Base-by-base conservation (phyloP, 106 monocot species). In the Cymbidium sinense region DNA sequence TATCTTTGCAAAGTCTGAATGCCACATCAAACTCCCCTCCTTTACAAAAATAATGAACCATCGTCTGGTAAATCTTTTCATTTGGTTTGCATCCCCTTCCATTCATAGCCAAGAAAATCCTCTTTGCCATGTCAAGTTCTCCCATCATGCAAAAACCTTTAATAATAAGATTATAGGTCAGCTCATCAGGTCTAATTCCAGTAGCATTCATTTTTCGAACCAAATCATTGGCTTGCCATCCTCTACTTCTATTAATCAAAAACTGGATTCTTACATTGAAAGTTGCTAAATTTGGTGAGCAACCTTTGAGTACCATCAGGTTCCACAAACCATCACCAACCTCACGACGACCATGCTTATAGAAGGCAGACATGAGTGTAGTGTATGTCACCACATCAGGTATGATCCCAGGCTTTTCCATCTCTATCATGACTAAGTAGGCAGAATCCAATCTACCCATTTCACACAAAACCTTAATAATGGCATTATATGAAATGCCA, bases 301-400 rank as follows among this genome's bases (percentile, higher is more conserved):
- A 91, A 8, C 94, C 88, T 69, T 81, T 86, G 41, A 86, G 80
- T 54, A 84, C 79, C 96, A 98, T 98, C 35, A 98, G 87, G 83
- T 98, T 98, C 96, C 96, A 98, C 65, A 98, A 80, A 17, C 96
- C 96, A 62, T 94, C 84, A 50, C 94, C 91, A 81, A 98, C 74
- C 74, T 98, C 91, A 55, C 82, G 87, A 37, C 67, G 88, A n/a
- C 78, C 79, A 43, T 67, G 64, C 81, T 98, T 98, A 81, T 98
- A 94, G 47, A 83, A 85, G 0, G 94, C 88, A 20, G 91, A 85
- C 20, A 98, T 94, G 34, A 98, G 83, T 7, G 89, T 93, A 5
- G 96, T 93, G 43, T 93, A 96, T 9, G 96, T 96, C 69, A 96
- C 80, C 37, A 94, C 94, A 85, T 94, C 94, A 2, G 96, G 94